These are phyloP conservation scores for Cocos nucifera DNA, from an alignment of 176 grass and related monocot genomes.

Conservation along the genomic window DNA sequence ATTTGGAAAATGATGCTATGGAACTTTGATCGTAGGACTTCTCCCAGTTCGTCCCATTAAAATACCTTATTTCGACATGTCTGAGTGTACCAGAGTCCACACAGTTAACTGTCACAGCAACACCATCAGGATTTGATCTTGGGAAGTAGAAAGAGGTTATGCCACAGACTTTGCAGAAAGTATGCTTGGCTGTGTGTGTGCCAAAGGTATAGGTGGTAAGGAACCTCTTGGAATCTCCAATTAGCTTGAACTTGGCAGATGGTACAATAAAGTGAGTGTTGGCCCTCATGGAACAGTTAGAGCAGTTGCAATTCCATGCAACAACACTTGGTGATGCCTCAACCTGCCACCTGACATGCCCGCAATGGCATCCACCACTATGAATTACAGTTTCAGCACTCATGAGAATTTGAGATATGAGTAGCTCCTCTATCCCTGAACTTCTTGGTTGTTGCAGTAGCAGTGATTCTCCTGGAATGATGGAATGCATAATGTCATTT, in stretches of 20 bases:
- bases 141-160: conserved; percentile 86
- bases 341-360: conserved; percentile 51
- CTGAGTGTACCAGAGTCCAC: conserved; percentile 60
- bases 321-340: conserved; percentile 51
- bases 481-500: no score
- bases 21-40: conserved; percentile 21
- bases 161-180: conserved; percentile 69
- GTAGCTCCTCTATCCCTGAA: no score
- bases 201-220: conserved; percentile 83
- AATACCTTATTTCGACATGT: conserved; percentile 46
- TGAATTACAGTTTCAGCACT: conserved; percentile 29
- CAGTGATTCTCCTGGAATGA: no score
- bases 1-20: conserved; percentile 41
- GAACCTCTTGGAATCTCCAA: conserved; percentile 25
- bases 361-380: conserved; percentile 75
- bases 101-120: conserved; percentile 52
- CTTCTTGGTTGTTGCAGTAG: no score
- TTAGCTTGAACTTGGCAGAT: conserved; percentile 44
- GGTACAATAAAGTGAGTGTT: conserved; percentile 65
- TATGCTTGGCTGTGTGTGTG: conserved; percentile 74
- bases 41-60: conserved; percentile 68
- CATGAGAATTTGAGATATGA: conserved; percentile 14
- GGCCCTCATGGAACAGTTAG: conserved; percentile 53
- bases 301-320: conserved; percentile 69
- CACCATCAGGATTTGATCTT: conserved; percentile 62